These are phyloP conservation scores for Coelastrella sp. DNA, from an alignment of 139 green algal genomes.

Conservation along the genomic window DNA sequence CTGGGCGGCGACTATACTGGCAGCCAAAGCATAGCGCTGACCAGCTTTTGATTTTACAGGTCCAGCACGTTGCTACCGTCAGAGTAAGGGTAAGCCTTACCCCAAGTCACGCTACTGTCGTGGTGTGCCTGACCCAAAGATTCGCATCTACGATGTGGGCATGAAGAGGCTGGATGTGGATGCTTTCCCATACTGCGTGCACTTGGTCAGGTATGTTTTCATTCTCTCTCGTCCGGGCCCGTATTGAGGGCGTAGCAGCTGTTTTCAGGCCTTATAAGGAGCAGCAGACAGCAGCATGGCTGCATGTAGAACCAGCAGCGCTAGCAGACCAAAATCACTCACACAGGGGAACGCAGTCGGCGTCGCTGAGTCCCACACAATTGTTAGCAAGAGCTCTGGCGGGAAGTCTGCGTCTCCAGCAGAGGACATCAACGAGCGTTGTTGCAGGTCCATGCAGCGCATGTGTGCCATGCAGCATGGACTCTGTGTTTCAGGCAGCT, in stretches of 20 bases:
- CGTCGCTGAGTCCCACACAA: too few species aligned
- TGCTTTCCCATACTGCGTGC: constrained; percentile 95
- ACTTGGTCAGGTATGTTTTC: constrained; percentile 90
- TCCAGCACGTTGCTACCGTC: constrained; percentile 94
- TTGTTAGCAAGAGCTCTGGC: too few species aligned
- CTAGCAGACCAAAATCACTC: too few species aligned
- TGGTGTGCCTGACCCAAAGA: constrained; percentile 99
- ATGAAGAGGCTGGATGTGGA: constrained; percentile 96
- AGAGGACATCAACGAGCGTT: too few species aligned
- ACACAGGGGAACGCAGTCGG: too few species aligned
- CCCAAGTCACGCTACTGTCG: constrained; percentile 99
- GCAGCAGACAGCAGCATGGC: neutral
- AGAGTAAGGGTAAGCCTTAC: constrained; percentile 99
- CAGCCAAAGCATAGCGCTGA: neutral
- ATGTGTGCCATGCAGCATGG: too few species aligned
- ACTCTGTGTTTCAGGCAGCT: too few species aligned
- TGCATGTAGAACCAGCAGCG: too few species aligned
- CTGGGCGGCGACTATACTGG: neutral
- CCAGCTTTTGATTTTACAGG: constrained; percentile 49
- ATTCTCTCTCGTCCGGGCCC: too few species aligned
- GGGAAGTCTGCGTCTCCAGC: too few species aligned
- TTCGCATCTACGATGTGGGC: constrained; percentile 99
- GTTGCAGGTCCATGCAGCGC: too few species aligned
- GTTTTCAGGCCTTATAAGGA: neutral
- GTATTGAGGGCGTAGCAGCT: too few species aligned